Evolutionary conservation across 768 basidiomycete genomes (phyloP).

Genomic region (Pisolithus albus): DNA sequence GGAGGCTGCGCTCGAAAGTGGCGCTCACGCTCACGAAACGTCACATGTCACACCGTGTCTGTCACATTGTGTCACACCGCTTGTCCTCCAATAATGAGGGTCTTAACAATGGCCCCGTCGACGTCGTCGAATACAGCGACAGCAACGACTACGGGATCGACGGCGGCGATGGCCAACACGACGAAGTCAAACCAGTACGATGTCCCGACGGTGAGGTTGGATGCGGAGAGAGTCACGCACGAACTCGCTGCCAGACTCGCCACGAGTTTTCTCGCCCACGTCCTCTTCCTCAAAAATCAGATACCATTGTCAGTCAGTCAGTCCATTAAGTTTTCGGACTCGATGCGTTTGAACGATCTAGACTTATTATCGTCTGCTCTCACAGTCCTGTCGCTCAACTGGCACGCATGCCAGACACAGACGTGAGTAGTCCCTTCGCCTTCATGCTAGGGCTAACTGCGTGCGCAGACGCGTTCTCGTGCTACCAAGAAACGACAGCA

Average conservation of each 20-base stretch:
- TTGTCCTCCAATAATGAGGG: no score
- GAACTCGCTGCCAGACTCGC: constrained; percentile 60
- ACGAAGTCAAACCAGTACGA: no score
- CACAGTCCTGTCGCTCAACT: constrained; percentile 62
- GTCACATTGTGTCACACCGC: no score
- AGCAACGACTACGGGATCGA: no score
- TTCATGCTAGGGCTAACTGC: background rate
- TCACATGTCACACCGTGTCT: no score
- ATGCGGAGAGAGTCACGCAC: constrained; percentile 47
- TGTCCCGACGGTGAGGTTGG: constrained; percentile 40
- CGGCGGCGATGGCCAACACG: no score
- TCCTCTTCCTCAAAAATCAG: constrained; percentile 73
- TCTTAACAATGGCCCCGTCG: no score
- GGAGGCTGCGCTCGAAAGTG: no score
- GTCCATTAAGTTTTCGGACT: background rate
- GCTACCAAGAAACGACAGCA: constrained; percentile 56
- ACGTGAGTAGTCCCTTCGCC: constrained; percentile 27
- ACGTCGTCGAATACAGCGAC: no score
- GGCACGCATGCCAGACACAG: constrained; percentile 42
- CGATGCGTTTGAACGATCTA: background rate
- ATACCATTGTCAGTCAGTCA: constrained; percentile 57
- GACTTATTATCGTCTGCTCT: background rate
- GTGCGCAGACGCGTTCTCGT: constrained; percentile 35
- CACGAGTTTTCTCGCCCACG: constrained; percentile 55
- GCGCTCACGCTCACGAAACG: no score